A percentile compares a stretch with the other conserved stretches of the same genome.
Evolutionary conservation across 2,329 filamentous ascomycete species (phyloP).

Genomic region (Dactylellina drechsleri): DNA sequence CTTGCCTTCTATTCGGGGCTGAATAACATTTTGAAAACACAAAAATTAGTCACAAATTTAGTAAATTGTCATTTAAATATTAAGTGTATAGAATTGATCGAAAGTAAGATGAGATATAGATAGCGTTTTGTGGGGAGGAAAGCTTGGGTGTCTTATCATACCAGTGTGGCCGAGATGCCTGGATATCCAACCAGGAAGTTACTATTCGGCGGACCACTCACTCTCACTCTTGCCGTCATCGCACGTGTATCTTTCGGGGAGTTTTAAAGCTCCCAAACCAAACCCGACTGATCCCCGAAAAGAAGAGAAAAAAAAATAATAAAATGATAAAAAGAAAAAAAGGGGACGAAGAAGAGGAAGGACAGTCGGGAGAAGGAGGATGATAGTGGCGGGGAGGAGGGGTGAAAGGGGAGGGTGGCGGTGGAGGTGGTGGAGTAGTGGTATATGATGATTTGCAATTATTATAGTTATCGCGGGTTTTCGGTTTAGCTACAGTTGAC

Average conservation of each 20-base stretch:
- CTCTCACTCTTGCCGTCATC: slow-evolving; percentile 79
- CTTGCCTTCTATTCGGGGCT: slow-evolving; percentile 97
- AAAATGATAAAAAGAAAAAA: too few relatives aligned
- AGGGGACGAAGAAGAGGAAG: too few relatives aligned
- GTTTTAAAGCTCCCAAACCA: slow-evolving; percentile 8
- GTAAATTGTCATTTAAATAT: background rate
- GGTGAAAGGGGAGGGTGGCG: too few relatives aligned
- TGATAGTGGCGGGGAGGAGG: too few relatives aligned
- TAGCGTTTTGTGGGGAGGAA: slow-evolving; percentile 11
- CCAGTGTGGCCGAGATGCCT: slow-evolving; percentile 95
- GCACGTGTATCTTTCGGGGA: slow-evolving; percentile 30
- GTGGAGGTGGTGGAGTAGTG: background rate
- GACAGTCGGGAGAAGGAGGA: too few relatives aligned
- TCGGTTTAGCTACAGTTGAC: too few relatives aligned
- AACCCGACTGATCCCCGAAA: slow-evolving; percentile 6
- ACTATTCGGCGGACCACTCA: slow-evolving; percentile 96
- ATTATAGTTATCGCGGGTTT: too few relatives aligned
- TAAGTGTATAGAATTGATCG: slow-evolving; percentile 2
- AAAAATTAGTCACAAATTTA: slow-evolving; percentile 4
- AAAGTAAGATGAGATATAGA: slow-evolving; percentile 7
- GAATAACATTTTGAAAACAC: slow-evolving; percentile 22
- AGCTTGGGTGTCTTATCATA: slow-evolving; percentile 65
- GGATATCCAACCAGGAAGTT: slow-evolving; percentile 97
- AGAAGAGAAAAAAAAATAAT: background rate
- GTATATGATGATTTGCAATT: background rate